These are phyloP conservation scores for Phlyctochytrium bullatum DNA, from an alignment of 192 early-diverging fungal species.

Conservation along the genomic window DNA sequence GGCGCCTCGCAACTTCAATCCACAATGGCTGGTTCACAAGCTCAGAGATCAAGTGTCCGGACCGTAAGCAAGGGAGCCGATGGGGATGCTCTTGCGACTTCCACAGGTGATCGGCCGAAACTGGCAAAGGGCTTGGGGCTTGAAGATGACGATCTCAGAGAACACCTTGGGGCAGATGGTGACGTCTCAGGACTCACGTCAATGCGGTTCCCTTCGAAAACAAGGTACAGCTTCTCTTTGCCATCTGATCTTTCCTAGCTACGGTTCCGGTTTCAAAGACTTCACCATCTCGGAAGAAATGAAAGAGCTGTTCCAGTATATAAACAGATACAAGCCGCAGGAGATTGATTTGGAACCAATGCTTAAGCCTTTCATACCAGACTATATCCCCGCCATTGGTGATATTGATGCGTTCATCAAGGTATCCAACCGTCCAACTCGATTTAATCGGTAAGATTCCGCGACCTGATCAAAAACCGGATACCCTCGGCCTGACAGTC, in stretches of 20 bases:
- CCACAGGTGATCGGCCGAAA: background rate
- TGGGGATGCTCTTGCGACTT: background rate
- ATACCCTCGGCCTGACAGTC: conserved; percentile 44
- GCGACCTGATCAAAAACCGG: conserved; percentile 43
- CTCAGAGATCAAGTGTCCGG: background rate
- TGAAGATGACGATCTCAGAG: conserved; percentile 16
- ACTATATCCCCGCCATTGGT: conserved; percentile 60
- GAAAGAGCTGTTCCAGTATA: conserved; percentile 51
- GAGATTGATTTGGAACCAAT: conserved; percentile 53
- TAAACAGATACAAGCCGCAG: conserved; percentile 49
- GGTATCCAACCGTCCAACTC: conserved; percentile 19
- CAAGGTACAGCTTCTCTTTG: background rate
- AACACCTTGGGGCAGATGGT: conserved; percentile 10
- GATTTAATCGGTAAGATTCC: conserved; percentile 37
- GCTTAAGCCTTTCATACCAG: conserved; percentile 56
- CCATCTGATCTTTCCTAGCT: background rate
- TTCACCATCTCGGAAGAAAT: conserved; percentile 37
- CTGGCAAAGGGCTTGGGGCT: background rate
- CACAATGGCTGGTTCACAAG: background rate
- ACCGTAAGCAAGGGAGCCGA: too few species aligned
- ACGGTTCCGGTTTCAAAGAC: background rate
- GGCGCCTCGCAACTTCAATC: background rate
- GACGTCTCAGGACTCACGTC: background rate
- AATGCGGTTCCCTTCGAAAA: background rate
- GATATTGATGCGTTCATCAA: conserved; percentile 68